Conservation (phyloP, 2,329 filamentous ascomycete species). For the Fusarium cyanostomum region DNA sequence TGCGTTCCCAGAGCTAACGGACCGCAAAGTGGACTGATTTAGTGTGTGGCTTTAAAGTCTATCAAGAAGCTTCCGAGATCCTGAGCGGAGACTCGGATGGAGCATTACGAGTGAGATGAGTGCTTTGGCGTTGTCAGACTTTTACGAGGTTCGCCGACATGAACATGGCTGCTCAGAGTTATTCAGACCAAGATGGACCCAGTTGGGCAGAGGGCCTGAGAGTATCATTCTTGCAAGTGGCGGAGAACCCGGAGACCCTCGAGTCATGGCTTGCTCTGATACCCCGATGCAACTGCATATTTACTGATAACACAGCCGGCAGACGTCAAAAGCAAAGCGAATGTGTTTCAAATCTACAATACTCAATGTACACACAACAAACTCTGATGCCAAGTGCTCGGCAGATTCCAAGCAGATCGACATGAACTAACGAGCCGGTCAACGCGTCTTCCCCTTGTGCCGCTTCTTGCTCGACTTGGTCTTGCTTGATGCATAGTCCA, state of each 20-base stretch:
- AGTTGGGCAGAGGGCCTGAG: too few species aligned
- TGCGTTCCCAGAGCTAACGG: conserved; percentile 18
- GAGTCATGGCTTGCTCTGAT: background rate
- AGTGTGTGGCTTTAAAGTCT: conserved; percentile 26
- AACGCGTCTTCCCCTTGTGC: conserved; percentile 38
- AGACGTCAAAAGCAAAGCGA: background rate
- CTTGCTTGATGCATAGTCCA: conserved; percentile 45
- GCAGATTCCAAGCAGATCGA: background rate
- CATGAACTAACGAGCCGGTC: background rate
- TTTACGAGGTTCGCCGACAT: background rate
- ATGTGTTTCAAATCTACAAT: background rate
- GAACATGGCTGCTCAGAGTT: too few species aligned
- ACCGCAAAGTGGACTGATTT: conserved; percentile 22
- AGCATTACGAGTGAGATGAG: background rate
- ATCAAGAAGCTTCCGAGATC: background rate
- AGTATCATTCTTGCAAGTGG: background rate
- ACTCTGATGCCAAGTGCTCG: too few species aligned
- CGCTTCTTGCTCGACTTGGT: conserved; percentile 42
- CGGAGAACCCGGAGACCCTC: background rate
- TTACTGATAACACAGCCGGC: background rate
- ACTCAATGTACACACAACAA: background rate
- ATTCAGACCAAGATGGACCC: background rate
- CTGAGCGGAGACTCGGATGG: conserved; percentile 1
- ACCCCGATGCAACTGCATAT: background rate
- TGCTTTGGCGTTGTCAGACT: background rate